Evolutionary conservation across 345 rosid genomes (phyloP).

Genomic region (Rhizophora mangle): DNA sequence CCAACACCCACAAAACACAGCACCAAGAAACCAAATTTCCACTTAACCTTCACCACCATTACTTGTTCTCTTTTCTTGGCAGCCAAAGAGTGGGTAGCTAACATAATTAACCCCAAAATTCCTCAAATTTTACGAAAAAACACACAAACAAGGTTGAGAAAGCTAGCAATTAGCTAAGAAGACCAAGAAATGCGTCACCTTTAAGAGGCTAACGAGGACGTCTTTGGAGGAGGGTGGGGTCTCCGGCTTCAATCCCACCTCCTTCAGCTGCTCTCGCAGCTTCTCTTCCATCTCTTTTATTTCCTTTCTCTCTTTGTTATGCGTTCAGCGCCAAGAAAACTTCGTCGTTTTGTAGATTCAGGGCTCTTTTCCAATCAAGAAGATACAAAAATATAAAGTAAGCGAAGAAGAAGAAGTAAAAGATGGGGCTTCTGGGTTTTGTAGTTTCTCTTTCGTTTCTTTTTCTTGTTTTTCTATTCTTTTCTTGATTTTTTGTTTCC

Average conservation of each 20-base stretch:
- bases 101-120: conserved; percentile 7
- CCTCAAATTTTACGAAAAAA: not conserved
- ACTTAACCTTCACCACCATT: too few relatives aligned
- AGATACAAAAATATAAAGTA: too few relatives aligned
- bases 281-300: conserved; percentile 51
- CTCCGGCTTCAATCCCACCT: conserved; percentile 86
- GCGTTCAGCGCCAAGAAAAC: not conserved
- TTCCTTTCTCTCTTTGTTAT: not conserved
- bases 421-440: not conserved
- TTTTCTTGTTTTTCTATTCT: not conserved
- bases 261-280: conserved; percentile 62
- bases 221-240: conserved; percentile 68
- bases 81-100: conserved; percentile 7
- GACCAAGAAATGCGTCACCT: conserved; percentile 45
- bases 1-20: not conserved
- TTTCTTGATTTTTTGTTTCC: conserved; percentile 4
- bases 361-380: conserved; percentile 9
- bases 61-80: not conserved
- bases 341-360: conserved; percentile 3
- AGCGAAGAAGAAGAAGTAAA: not conserved
- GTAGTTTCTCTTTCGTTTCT: conserved; percentile 1
- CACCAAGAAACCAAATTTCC: not conserved
- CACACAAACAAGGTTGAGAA: not conserved
- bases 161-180: conserved; percentile 4
- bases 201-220: conserved; percentile 69